Base-by-base conservation (phyloP, 148 eudicot species). In the Rhododendron henanense region DNA sequence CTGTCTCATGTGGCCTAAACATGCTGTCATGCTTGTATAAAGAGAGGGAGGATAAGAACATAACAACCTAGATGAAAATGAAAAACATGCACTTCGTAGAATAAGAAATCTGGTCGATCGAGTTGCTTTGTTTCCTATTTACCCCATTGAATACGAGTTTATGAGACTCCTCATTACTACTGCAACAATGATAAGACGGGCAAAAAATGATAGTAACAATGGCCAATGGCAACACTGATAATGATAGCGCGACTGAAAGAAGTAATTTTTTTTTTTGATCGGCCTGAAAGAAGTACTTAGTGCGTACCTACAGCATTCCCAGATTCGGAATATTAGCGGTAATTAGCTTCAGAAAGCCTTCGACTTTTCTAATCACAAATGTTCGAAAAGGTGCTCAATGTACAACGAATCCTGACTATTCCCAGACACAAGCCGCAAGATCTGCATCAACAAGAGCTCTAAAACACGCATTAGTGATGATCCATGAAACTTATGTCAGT, bases 361-460 rank as follows among this genome's bases (percentile, higher is more conserved):
- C 10, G 8, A 10, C 18, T 15, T 31, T 5, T 28, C 51, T 51
- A 37, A 11, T 48, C 33, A 35, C 11, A 41, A 15, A 65, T 65
- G 33, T 39, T 25, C 21, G 21, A 14, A 50, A 79, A 50, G 25
- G 76, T 63, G 21, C 28, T 35, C 21, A 4, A 23, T 4, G 23
- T 28, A 5, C 5, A 39, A n/a, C 69, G 18, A 83, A 45, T 25
- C 18, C 48, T 18, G 10, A 16, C n/a, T 21, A n/a, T 67, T 65
- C 76, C 41, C 14, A 55, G 5, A 18, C 21, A 55, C 6, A 4
- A 25, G 83, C 59, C 37, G 41, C 28, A 14, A 39, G 39, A 69
- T 65, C 75, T 71, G 77, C 78, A 67, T 67, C 78, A 83, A 71
- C 61, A 45, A 69, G 23, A 71, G 65, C 59, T 69, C 65, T 45